A percentile compares a stretch with the other conserved stretches of the same genome.
These are phyloP conservation scores for Yamadazyma spencermartinsiae DNA, from an alignment of 1,139 yeast species.

Conservation along the genomic window DNA sequence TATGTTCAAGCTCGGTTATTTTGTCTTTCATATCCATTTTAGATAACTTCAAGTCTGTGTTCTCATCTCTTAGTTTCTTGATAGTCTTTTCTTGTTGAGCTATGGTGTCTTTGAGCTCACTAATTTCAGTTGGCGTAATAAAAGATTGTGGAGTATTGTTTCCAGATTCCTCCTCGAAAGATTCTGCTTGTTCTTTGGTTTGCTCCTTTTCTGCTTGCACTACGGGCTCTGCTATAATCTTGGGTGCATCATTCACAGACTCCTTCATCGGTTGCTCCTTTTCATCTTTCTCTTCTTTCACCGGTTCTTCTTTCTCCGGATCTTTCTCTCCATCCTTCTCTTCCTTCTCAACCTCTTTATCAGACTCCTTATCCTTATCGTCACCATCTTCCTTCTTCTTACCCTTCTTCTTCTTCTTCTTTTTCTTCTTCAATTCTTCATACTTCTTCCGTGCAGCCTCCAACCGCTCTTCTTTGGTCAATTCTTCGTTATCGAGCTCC, in stretches of 20 bases:
- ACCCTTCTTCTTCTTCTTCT: conserved; percentile 41
- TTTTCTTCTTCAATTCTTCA: conserved; percentile 64
- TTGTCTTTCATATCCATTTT: conserved; percentile 50
- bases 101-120: conserved; percentile 25
- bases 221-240: conserved; percentile 4
- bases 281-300: conserved; percentile 1
- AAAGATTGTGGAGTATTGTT: conserved; percentile 1
- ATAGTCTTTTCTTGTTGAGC: conserved; percentile 38
- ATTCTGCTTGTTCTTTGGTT: conserved; percentile 3
- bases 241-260: too few species aligned
- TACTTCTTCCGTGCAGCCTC: conserved; percentile 66
- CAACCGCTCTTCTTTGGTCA: conserved; percentile 54
- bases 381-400: conserved; percentile 13
- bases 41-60: conserved; percentile 42
- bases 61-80: conserved; percentile 41
- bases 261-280: conserved; percentile 3
- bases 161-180: conserved; percentile 7
- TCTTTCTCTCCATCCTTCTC: conserved; percentile 16
- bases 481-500: conserved; percentile 21
- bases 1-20: conserved; percentile 27
- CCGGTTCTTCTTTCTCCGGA: neutral
- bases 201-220: neutral
- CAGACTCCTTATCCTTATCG: conserved; percentile 10
- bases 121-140: conserved; percentile 24
- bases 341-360: conserved; percentile 7